Base-by-base conservation (phyloP, 257 asterid species). In the Solanum ossicruentum region DNA sequence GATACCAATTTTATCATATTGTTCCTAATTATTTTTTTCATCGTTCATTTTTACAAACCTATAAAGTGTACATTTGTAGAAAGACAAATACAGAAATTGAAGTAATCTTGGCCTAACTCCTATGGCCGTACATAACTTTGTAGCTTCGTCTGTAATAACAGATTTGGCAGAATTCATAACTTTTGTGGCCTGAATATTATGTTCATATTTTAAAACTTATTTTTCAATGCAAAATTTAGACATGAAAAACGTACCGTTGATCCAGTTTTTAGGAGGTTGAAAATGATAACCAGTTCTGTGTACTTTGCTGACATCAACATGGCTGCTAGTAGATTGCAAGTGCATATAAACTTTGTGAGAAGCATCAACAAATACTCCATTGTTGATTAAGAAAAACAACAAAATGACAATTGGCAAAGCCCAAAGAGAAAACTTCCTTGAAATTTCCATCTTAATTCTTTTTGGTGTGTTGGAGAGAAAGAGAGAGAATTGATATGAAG, bases 201-300 rank as follows among this genome's bases (percentile, higher is more conserved):
- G 1, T 67, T 32, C 49, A 66, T 36, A 10, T 36, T 69, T 69
- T 8, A 4, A 69, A 5, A 69, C 51, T 17, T 39, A 16, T 36
- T 36, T 1, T 8, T 12, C 8, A 21, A 7, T 8, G 12, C 2
- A 21, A 1, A 75, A 47, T 41, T 73, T 10, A 77, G 45, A 77
- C 20, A 49, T 83, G 18, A 66, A 84, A 3, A 20, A 69, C 67
- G 8, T 86, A 89, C 90, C 95, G 66, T 92, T 92, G 43, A 92
- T 91, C 95, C 94, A 91, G 16, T 92, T 87, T 86, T 86, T 91
- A 39, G 86, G 87, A 52, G 95, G 95, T 88, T 92, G 95, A 61
- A 92, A 92, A 82, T 92, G 95, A 61, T 83, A 92, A 85, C 89
- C 92, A 45, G 95, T 92, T 89, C 94, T 84, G 75, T 91, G 90